Evolutionary conservation across 1,139 yeast genomes (phyloP).

Genomic region (Ogataea hybrid): DNA sequence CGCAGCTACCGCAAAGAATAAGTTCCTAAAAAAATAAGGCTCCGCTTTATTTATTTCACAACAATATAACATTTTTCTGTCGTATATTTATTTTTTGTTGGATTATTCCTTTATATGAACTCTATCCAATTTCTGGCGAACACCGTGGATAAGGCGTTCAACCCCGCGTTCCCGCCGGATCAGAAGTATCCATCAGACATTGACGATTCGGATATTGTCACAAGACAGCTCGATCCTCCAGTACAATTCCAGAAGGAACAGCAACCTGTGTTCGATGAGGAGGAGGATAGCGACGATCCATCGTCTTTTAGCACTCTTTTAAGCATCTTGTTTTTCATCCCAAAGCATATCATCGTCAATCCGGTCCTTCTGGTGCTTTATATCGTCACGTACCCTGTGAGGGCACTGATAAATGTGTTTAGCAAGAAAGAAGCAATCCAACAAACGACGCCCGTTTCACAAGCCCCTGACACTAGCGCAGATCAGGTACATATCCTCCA

Average conservation of each 20-base stretch:
- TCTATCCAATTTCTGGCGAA: slow-evolving; percentile 37
- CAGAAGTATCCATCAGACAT: slow-evolving; percentile 1
- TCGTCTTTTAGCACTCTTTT: slow-evolving; percentile 16
- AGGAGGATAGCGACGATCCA: slow-evolving; percentile 9
- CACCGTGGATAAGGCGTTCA: slow-evolving; percentile 32
- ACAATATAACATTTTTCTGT: slow-evolving; percentile 4
- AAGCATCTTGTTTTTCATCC: slow-evolving; percentile 37
- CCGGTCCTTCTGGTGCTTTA: slow-evolving; percentile 47
- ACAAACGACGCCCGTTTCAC: background rate
- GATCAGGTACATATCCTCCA: background rate
- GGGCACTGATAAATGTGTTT: slow-evolving; percentile 31
- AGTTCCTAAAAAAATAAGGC: background rate
- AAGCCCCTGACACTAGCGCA: background rate
- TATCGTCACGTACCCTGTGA: slow-evolving; percentile 48
- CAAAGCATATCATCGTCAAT: slow-evolving; percentile 41
- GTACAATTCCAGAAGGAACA: background rate
- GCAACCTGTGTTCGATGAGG: slow-evolving; percentile 1
- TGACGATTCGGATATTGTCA: slow-evolving; percentile 21
- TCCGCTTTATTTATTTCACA: background rate
- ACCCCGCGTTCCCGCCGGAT: slow-evolving; percentile 11
- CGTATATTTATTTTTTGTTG: slow-evolving; percentile 6
- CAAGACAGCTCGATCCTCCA: slow-evolving; percentile 17
- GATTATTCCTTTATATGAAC: slow-evolving; percentile 29
- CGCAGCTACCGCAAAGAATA: slow-evolving; percentile 14
- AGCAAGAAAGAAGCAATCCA: background rate